Percentiles rank a stretch among this genome's conserved stretches.
Evolutionary conservation across 352 stramenopile genomes (phyloP).

Genomic region (Globisporangium camurandrum): DNA sequence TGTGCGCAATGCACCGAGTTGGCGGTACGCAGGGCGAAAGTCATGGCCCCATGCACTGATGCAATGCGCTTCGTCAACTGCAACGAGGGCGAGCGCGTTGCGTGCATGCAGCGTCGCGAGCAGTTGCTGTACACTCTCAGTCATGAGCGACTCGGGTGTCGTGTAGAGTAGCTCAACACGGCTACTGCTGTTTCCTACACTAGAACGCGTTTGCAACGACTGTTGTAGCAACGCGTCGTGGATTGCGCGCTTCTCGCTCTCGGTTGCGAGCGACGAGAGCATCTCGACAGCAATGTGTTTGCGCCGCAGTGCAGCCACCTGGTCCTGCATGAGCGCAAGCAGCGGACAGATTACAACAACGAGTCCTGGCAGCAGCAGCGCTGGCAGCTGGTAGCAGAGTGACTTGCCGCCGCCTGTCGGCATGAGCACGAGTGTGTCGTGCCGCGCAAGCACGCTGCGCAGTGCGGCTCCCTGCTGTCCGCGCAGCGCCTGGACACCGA

Average conservation of each 20-base stretch:
- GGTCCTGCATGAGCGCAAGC: conserved; percentile 86
- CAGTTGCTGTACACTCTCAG: conserved; percentile 36
- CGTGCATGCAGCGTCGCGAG: conserved; percentile 30
- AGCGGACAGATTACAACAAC: conserved; percentile 87
- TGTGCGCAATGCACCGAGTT: conserved; percentile 29
- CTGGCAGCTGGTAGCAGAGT: conserved; percentile 94
- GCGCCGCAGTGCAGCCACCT: conserved; percentile 54
- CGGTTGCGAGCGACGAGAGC: conserved; percentile 39
- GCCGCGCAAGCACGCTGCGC: conserved; percentile 29
- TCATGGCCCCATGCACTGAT: conserved; percentile 70
- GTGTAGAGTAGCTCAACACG: conserved; percentile 75
- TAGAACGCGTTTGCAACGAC: background rate
- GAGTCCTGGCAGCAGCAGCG: conserved; percentile 54
- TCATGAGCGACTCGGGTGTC: conserved; percentile 79
- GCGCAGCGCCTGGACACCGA: conserved; percentile 37
- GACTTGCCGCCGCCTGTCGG: conserved; percentile 97
- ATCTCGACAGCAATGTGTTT: conserved; percentile 43
- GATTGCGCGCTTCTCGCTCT: conserved; percentile 22
- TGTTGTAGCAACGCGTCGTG: conserved; percentile 19
- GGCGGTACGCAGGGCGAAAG: conserved; percentile 74
- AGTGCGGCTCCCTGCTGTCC: conserved; percentile 34
- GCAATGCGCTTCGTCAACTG: background rate
- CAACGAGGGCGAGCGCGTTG: conserved; percentile 5
- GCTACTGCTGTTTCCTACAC: conserved; percentile 2
- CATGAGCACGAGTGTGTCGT: conserved; percentile 86